Base-by-base conservation (phyloP, 768 basidiomycete species). In the Suillus placidus region DNA sequence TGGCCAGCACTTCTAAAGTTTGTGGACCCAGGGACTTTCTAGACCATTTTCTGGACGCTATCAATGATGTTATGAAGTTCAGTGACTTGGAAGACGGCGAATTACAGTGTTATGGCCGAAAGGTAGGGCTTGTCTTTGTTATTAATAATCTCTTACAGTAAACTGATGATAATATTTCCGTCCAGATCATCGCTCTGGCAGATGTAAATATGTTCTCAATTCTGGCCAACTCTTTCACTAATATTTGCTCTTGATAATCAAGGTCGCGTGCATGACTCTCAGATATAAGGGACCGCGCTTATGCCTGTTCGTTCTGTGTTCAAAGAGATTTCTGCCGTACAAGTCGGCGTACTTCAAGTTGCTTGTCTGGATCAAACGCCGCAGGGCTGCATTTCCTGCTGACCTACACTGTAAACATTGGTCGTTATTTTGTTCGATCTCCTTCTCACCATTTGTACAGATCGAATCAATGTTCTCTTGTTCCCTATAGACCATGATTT, bases 271-370 rank as follows among this genome's bases (percentile, higher is more conserved):
- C 65, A 78, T 74, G 61, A 85, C 85, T 8, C 81, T 87, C 58
- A 74, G 74, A 62, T 72, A 26, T 26, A 26, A 26, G 26, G 71
- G 40, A 81, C 81, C 85, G 61, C 76, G 78, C 23, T 73, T 81
- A 16, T 82, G 84, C 67, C 75, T 77, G 52, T 85, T 85, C 73
- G 80, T 79, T 37, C 75, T 78, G 47, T 87, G 86, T 70, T 74
- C 81, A 26, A 67, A 77, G 35, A 69, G 73, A 62, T 71, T 81
- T 38, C 69, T 75, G 42, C 78, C 76, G 13, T 78, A 80, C 76
- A 87, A 86, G 74, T 71, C 74, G 47, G 80, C 79, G 14, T 87
- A 87, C 74, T 79, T 85, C 71, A 80, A 79, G 65, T 73, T 87
- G 62, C 76, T 87, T 47, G 75, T 77, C 47, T 73, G 81, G 68